phyloP scores from a whole-genome alignment of 176 grass and related monocot species.

The Aechmea fasciata region DNA sequence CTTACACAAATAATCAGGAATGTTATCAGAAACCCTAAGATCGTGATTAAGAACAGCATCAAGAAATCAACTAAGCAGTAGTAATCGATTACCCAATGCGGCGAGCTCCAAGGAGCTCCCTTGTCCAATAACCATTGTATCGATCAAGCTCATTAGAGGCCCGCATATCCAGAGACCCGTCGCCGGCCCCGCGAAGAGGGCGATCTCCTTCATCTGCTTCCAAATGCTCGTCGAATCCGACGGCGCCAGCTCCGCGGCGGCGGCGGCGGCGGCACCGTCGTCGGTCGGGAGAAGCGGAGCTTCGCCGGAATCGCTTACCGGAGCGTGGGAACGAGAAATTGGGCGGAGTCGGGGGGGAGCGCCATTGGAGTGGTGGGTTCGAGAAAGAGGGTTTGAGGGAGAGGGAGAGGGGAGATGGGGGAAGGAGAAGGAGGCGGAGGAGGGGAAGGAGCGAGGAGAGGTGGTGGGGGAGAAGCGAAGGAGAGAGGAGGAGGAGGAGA shows the following conservation, averaged over 20 bases:
- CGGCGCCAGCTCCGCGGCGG: not conserved
- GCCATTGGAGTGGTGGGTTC: not conserved
- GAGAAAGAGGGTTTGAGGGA: not conserved
- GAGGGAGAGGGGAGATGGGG: not conserved
- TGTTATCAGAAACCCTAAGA: not conserved
- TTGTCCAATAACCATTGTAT: constrained; percentile 94
- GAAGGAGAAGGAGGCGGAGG: constrained; percentile 12
- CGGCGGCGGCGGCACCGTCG: not conserved
- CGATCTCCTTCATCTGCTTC: constrained; percentile 61
- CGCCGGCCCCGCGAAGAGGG: constrained; percentile 60
- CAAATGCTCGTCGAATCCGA: constrained; percentile 28
- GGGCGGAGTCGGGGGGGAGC: not conserved
- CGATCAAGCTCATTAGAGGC: constrained; percentile 95
- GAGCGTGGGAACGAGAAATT: not conserved
- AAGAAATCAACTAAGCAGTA: not conserved
- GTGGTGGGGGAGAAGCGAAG: not conserved
- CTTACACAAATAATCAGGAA: not conserved
- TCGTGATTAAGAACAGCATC: not conserved
- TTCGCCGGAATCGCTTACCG: constrained; percentile 2
- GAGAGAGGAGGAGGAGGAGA: constrained; percentile 14
- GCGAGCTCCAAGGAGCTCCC: constrained; percentile 72
- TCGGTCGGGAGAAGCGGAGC: not conserved
- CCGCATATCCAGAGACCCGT: constrained; percentile 77
- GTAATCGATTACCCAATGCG: constrained; percentile 40
- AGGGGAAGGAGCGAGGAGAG: constrained; percentile 11